Evolutionary conservation across 768 basidiomycete genomes (phyloP), one percentile per base, ranked within the genome.

Genomic region (Leccinum obscurum): DNA sequence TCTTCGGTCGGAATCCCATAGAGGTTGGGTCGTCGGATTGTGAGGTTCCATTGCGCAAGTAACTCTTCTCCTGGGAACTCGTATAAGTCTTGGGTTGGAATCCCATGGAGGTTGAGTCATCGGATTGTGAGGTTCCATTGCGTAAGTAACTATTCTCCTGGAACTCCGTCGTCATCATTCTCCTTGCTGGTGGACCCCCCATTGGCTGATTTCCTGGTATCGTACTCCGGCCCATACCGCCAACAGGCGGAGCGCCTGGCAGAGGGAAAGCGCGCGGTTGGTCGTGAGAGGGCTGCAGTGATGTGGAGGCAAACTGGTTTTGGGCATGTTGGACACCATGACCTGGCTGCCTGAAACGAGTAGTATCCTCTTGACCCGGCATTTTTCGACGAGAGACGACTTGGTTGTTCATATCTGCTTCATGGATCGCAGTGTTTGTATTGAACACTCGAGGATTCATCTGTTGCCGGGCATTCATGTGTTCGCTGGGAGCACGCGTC

Each of bases 221-320:
- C 17, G 39, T 41, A 41, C 39, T 39, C 39, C 39, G 39, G 39
- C 39, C 17, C 8, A 39, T 37, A 24, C 65, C 59, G 15, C 64
- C 66, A 2, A 62, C 58, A 15, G 67, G 41, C 34, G 66, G 75
- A 32, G 62, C 55, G 10, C 61, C n/a, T 20, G 71, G 64, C 71
- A 78, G 77, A 22, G 81, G 85, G 30, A 81, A 81, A 9, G 80
- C 76, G 14, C 80, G 82, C 66, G 84, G 75, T 28, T 75, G 77
- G 26, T 82, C 80, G 62, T 74, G 65, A 30, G 70, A 70, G 28
- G 71, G 56, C 14, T 65, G 70, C 71, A 82, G 76, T 22, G 74
- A 75, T 22, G 81, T 74, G 8, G 83, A 70, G n/a, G 79, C 64
- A 68, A 85, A 85, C 60, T 79, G 81, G 58, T 75, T 78, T 61